Base-by-base conservation (phyloP, 192 early-diverging fungal genomes). In the Coemansia sp. region DNA sequence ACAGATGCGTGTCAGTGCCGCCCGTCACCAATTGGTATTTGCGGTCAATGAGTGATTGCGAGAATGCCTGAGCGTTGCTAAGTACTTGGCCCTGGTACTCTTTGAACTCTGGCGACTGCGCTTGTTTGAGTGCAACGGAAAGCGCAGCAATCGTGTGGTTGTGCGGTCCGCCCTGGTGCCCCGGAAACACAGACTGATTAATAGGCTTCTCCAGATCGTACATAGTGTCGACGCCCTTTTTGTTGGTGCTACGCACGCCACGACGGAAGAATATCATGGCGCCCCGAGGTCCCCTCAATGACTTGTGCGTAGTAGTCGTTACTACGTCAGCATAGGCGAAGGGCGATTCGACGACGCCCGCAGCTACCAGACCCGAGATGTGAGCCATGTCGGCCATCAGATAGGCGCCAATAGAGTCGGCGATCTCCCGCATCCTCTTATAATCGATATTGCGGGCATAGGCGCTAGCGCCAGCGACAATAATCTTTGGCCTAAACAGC, bases 251-350 rank as follows among this genome's bases (percentile, higher is more conserved):
- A 19, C 94, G 89, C 46, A 96, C 88, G 71, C 97, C 97, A 77
- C 94, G 94, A 68, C 97, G 90, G 90, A 89, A 99, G 80, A 99
- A 98, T 84, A 99, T 98, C 91, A 99, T 94, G 58, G 95, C 93
- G 59, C 97, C 97, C 68, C 97, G 89, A 35, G 97, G 97, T n/a
- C 97, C 97, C 67, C 97, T 88, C 50, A 99, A 89, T 16, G 96
- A 97, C 78, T 99, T 99, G 88, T 99, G 97, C 2, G 97, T 99
- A 61, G 97, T 99, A 33, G 97, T 99, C 11, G 96, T 99, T 73
- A 99, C 97, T 67, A 99, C 92, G 78, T 99, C 97, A 42, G 95
- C 90, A 77, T 91, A 86, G 68, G 92, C 89, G 76, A 97, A 99
- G 14, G 97, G 96, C 68, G 91, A 89, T 69, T 89, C 91, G 17